phyloP scores from a whole-genome alignment of 106 monocot genomes.

The Dactylorhiza incarnata region DNA sequence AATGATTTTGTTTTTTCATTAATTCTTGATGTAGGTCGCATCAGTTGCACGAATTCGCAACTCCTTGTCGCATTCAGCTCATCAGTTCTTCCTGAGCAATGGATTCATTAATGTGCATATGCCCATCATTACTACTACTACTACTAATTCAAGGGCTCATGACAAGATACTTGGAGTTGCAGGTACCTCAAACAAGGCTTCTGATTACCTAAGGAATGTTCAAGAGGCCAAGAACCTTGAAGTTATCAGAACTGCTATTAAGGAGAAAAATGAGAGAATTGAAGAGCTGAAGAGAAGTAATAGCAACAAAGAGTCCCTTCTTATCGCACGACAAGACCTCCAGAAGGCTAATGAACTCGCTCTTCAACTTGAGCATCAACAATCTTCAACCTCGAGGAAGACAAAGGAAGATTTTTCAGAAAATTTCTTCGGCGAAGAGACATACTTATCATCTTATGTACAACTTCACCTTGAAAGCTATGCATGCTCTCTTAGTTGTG shows the following conservation, averaged over 20 bases:
- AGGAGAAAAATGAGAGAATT: constrained; percentile 51
- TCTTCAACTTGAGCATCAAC: constrained; percentile 35
- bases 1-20: not conserved
- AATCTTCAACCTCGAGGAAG: constrained; percentile 10
- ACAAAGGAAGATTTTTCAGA: constrained; percentile 31
- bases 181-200: constrained; percentile 25
- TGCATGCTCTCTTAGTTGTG: constrained; percentile 67
- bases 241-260: constrained; percentile 46
- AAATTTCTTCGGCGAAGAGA: constrained; percentile 53
- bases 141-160: constrained; percentile 6
- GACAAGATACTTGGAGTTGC: constrained; percentile 47
- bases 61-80: constrained; percentile 29
- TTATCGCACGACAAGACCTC: constrained; percentile 49
- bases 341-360: constrained; percentile 61
- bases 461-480: constrained; percentile 70
- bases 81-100: constrained; percentile 61
- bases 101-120: constrained; percentile 67
- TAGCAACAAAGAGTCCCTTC: constrained; percentile 62
- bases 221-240: constrained; percentile 28
- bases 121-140: constrained; percentile 58
- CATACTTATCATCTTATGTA: constrained; percentile 33
- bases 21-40: constrained; percentile 38
- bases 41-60: constrained; percentile 53
- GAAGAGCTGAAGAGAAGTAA: constrained; percentile 69
- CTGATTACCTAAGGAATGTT: not conserved